Conservation (phyloP, 495 filamentous ascomycete species). For the Aspergillus diversus region DNA sequence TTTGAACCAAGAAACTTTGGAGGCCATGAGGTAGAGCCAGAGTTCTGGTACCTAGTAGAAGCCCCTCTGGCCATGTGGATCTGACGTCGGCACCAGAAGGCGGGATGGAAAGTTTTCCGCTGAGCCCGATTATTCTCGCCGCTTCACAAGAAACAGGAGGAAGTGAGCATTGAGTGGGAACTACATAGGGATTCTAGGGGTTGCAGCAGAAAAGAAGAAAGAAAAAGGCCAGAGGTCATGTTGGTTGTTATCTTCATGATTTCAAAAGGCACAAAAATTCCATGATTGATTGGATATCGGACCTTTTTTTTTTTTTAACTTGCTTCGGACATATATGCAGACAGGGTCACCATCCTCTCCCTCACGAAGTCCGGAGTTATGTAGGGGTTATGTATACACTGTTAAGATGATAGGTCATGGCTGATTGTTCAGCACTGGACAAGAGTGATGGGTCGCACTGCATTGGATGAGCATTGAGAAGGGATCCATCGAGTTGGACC, state of each 20-base stretch:
- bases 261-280: background rate
- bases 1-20: background rate
- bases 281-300: slow-evolving; percentile 9
- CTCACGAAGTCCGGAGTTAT: background rate
- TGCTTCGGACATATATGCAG: slow-evolving; percentile 18
- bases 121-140: background rate
- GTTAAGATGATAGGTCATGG: slow-evolving; percentile 17
- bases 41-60: slow-evolving; percentile 2
- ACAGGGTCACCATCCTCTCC: background rate
- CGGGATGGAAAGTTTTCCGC: background rate
- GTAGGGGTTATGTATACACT: slow-evolving; percentile 1
- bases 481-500: slow-evolving; percentile 22
- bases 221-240: background rate
- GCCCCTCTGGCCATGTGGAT: slow-evolving; percentile 28
- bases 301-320: background rate
- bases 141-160: background rate
- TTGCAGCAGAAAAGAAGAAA: background rate
- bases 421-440: slow-evolving; percentile 3
- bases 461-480: background rate
- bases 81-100: slow-evolving; percentile 29
- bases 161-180: background rate
- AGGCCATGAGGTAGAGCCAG: slow-evolving; percentile 13
- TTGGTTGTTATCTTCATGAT: background rate
- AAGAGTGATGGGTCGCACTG: slow-evolving; percentile 19
- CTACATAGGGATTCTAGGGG: slow-evolving; percentile 1